Base-by-base conservation (phyloP, 495 filamentous ascomycete species). In the Staphylotrichum longicolle region DNA sequence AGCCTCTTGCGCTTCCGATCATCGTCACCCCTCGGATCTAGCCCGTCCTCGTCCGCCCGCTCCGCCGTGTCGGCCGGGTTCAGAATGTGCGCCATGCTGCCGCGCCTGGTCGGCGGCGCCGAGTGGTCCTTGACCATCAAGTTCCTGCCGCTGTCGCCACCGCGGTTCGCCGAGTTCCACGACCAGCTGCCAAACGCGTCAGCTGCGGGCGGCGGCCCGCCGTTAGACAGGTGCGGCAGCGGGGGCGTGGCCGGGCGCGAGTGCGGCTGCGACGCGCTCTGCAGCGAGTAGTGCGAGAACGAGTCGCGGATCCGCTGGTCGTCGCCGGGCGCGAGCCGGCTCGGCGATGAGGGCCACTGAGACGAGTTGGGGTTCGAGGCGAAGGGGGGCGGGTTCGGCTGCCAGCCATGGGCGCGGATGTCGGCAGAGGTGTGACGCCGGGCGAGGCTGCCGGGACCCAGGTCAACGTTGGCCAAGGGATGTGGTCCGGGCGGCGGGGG, bases 351-450 rank as follows among this genome's bases (percentile, higher is more conserved):
- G 3, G 93, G 91, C 91, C 91, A 97, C 54, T 90, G 88, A 32
- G 84, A 72, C 9, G 86, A 90, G 41, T 86, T 84, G 30, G 90
- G 87, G 4, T 87, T 87, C 27, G 89, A 87, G 3, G 77, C 80
- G 63, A 81, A 76, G 61, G 91, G 91, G 11, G 91, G 91, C 33
- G 82, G 80, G 47, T 78, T 82, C 14, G 85, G 81, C 65, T 88
- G 86, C 94, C 94, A 97, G 54, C 91, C 90, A 65, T 89, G 88
- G 45, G 89, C 85, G 35, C 94, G 89, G 65, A 98, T 98, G 67
- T 98, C 94, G 57, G 94, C 94, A 51, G 93, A 94, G 2, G 94
- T 98, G 74, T 98, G 94, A 47, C 94, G 86, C 27, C 94, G 87
- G 37, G 87, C 82, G 40, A 97, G 78, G 66, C 86, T 89, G 54